Evolutionary conservation across 2,329 filamentous ascomycete species (phyloP), one percentile per base, ranked within the genome.

Genomic region (Fusarium sp.): DNA sequence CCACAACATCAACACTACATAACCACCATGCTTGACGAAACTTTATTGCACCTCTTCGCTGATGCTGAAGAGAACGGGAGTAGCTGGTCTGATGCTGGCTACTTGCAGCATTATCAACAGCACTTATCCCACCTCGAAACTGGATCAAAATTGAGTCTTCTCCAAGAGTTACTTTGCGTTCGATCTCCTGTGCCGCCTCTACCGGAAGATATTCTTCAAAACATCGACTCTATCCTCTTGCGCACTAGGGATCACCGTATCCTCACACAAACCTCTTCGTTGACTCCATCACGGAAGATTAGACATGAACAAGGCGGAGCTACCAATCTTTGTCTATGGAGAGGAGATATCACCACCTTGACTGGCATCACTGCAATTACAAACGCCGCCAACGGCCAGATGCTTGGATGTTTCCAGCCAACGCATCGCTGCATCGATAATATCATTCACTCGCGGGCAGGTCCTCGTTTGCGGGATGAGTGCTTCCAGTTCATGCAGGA

Each of bases 351-450:
- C 6, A 78, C 77, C 0, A 71, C 75, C 0, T 39, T 78, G 0
- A 62, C 67, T 0, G 61, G 41, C 1, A 39, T 79, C 1, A 68
- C 68, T 0, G 77, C 77, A 2, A 77, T 78, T 2, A 78, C 74
- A 0, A 79, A 78, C 1, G 77, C 77, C 1, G 77, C 77, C 0
- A 78, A 78, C 0, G 45, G 66, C 0, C 68, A 77, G 10, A 71
- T 72, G 2, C 48, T 78, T 0, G 77, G 77, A 2, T 79, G 77
- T 4, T 78, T 78, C 2, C 77, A 78, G 5, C 77, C 77, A 0
- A 71, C 74, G 0, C 77, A 78, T 6, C 62, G 68, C 0, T 78
- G 77, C 4, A 78, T 78, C 7, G 77, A 78, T n/a, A 78, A 78
- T 13, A 67, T 77, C 9, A 78, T 79, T 1, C 77, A 79, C 13